A percentile compares a stretch with the other conserved stretches of the same genome.
Conservation (phyloP, 139 green algal species). For the Auxenochlorella pyrenoidosa region DNA sequence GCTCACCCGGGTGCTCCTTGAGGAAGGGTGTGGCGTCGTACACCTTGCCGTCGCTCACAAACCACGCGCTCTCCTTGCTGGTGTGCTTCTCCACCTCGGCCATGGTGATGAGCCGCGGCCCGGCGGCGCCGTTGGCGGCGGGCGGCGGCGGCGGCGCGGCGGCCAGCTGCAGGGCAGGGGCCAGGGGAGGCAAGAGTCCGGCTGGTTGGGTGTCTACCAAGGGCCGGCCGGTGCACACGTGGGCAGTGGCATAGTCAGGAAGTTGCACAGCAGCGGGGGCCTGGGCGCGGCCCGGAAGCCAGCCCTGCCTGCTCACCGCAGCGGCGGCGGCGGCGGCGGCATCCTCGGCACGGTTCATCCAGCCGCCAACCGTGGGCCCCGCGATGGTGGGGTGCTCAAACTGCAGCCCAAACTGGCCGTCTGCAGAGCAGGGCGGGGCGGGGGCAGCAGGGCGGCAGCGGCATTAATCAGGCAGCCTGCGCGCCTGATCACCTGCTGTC, state of each 20-base stretch:
- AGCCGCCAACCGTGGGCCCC: slow-evolving; percentile 60
- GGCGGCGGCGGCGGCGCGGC: not conserved
- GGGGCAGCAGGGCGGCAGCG: no score
- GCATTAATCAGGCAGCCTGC: no score
- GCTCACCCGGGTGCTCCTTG: slow-evolving; percentile 83
- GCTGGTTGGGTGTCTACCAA: not conserved
- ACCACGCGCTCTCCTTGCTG: slow-evolving; percentile 83
- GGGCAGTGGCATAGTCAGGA: not conserved
- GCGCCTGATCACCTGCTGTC: no score
- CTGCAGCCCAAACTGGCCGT: slow-evolving; percentile 50
- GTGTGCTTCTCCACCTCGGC: slow-evolving; percentile 73
- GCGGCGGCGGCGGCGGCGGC: not conserved
- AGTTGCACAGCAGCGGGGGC: not conserved
- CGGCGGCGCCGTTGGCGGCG: not conserved
- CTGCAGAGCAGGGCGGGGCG: not conserved
- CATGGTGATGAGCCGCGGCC: slow-evolving; percentile 29
- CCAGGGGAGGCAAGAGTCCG: not conserved
- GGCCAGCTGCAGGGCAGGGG: not conserved
- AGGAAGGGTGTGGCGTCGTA: slow-evolving; percentile 96
- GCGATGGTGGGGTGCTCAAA: slow-evolving; percentile 85
- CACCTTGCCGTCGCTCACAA: slow-evolving; percentile 93
- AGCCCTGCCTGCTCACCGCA: not conserved
- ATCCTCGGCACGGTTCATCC: slow-evolving; percentile 62
- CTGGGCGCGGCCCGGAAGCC: not conserved
- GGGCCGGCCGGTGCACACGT: not conserved